phyloP scores from a whole-genome alignment of 2,329 filamentous ascomycete genomes.

The Colletotrichum brevisporum region DNA sequence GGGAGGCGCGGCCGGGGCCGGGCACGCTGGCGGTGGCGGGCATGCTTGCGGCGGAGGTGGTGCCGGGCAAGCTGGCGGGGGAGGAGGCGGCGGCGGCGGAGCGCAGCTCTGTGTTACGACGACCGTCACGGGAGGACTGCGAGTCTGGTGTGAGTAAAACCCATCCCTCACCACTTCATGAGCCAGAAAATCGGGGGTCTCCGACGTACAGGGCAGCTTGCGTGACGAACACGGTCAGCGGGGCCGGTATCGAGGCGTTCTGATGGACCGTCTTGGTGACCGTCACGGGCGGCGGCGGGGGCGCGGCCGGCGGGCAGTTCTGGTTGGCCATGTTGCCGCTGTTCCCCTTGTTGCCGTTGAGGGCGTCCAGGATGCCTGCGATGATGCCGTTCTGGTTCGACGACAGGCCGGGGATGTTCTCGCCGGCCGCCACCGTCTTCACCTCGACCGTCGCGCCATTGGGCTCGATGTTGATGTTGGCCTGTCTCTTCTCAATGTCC shows the following conservation, averaged over 20 bases:
- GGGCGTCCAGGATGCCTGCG: conserved; percentile 37
- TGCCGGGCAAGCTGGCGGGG: background rate
- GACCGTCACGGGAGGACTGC: conserved; percentile 20
- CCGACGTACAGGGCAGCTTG: conserved; percentile 23
- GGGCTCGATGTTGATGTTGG: conserved; percentile 32
- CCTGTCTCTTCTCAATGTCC: conserved; percentile 27
- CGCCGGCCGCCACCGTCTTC: conserved; percentile 30
- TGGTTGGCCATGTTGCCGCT: conserved; percentile 37
- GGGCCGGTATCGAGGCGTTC: conserved; percentile 32
- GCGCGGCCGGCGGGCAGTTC: conserved; percentile 3
- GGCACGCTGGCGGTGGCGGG: conserved; percentile 14
- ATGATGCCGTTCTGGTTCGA: conserved; percentile 28
- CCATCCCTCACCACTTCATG: background rate
- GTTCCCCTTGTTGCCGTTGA: conserved; percentile 44
- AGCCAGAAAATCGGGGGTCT: background rate
- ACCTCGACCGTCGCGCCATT: conserved; percentile 24
- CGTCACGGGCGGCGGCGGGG: conserved; percentile 22
- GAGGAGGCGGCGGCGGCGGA: conserved; percentile 36
- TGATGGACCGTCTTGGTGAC: conserved; percentile 30
- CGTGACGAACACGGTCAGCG: conserved; percentile 35
- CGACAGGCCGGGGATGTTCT: conserved; percentile 14
- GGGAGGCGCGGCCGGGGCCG: conserved; percentile 16
- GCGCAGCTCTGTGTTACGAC: conserved; percentile 14
- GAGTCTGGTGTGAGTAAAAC: conserved; percentile 7
- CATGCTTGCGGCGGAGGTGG: conserved; percentile 6